Conservation (phyloP, 2,329 filamentous ascomycete species). For the Grosmannia serpens region DNA sequence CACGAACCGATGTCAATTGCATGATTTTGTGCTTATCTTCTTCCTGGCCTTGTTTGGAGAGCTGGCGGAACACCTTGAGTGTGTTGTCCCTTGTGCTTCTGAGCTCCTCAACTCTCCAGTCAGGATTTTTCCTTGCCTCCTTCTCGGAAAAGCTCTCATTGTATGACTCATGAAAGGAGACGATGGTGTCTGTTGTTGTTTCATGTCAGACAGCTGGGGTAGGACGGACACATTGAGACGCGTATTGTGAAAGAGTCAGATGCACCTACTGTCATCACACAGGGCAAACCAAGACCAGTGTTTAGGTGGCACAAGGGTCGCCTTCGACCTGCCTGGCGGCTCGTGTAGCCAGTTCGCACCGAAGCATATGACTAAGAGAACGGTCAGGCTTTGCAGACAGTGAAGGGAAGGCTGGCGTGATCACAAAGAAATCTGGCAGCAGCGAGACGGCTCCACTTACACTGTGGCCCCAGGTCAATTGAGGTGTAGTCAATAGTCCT, state of each 20-base stretch:
- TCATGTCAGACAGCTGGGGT: constrained; percentile 10
- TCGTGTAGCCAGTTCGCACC: constrained; percentile 56
- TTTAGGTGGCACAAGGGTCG: constrained; percentile 27
- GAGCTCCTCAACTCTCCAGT: constrained; percentile 19
- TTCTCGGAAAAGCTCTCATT: constrained; percentile 15
- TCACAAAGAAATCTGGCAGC: too few relatives aligned
- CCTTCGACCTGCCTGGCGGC: constrained; percentile 16
- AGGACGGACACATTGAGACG: background rate
- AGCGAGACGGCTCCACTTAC: constrained; percentile 27
- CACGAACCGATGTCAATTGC: constrained; percentile 27
- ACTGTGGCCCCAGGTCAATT: constrained; percentile 55
- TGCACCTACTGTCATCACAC: constrained; percentile 45
- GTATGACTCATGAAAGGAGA: constrained; percentile 56
- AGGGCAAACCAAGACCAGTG: constrained; percentile 62
- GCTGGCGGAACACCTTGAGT: constrained; percentile 24
- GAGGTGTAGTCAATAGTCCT: constrained; percentile 68
- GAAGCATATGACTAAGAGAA: constrained; percentile 47
- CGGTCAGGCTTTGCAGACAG: background rate
- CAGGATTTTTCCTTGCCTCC: constrained; percentile 11
- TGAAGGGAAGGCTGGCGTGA: background rate
- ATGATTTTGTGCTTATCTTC: constrained; percentile 26
- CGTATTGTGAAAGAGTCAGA: background rate
- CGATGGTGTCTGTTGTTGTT: constrained; percentile 44
- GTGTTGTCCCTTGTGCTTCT: constrained; percentile 26
- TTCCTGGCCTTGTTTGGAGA: constrained; percentile 26